phyloP scores from a whole-genome alignment of 2,329 filamentous ascomycete genomes.

The Orbilia javanica region DNA sequence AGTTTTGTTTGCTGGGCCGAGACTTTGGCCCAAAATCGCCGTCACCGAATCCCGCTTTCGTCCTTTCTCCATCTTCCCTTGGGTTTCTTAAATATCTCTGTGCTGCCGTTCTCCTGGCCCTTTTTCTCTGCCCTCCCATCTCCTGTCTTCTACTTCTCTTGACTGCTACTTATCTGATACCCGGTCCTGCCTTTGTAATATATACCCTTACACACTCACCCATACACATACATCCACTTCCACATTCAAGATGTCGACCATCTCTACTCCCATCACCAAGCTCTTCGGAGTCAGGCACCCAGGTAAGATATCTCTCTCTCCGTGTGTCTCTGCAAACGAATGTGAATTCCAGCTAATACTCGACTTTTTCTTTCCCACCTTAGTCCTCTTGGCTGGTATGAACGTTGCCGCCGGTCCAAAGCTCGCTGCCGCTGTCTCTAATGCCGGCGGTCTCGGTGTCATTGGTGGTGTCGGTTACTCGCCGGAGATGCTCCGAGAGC shows the following conservation, averaged over 20 bases:
- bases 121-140: conserved; percentile 9
- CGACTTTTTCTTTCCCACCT: background rate
- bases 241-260: conserved; percentile 63
- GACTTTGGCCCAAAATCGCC: conserved; percentile 25
- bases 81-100: conserved; percentile 47
- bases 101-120: background rate
- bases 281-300: conserved; percentile 98
- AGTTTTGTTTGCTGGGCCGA: conserved; percentile 40
- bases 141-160: conserved; percentile 10
- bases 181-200: conserved; percentile 1
- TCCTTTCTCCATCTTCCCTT: conserved; percentile 26
- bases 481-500: conserved; percentile 92
- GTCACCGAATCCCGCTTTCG: conserved; percentile 54
- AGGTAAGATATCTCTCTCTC: too few species aligned
- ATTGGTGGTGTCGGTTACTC: conserved; percentile 97
- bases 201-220: background rate
- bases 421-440: conserved; percentile 95
- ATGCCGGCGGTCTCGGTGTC: conserved; percentile 95
- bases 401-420: conserved; percentile 97
- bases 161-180: conserved; percentile 11
- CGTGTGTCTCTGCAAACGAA: too few species aligned
- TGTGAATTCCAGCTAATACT: conserved; percentile 3
- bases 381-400: conserved; percentile 93
- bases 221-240: conserved; percentile 5
- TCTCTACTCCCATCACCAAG: conserved; percentile 93